Conservation (phyloP, 345 rosid species). For the Mallotus nudiflorus region DNA sequence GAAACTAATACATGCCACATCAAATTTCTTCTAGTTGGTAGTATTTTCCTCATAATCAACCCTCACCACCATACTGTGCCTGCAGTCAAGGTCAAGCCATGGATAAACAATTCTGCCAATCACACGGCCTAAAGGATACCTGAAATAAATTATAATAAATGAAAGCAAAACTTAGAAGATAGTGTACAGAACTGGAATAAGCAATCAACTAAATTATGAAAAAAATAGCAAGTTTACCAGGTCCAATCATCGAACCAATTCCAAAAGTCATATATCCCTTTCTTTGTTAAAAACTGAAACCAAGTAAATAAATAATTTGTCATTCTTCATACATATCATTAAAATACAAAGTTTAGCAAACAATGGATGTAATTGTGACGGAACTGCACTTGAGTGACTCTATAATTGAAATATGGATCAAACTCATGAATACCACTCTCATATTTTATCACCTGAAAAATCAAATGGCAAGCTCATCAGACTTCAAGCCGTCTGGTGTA, state of each 20-base stretch:
- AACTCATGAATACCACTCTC: constrained; percentile 98
- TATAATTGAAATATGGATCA: constrained; percentile 94
- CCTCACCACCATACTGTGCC: constrained; percentile 94
- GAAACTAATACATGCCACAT: neutral
- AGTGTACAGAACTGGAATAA: neutral
- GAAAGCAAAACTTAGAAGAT: neutral
- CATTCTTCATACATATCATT: neutral
- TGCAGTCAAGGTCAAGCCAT: constrained; percentile 92
- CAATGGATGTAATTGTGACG: neutral
- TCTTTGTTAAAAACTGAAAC: constrained; percentile 85
- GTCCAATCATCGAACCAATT: constrained; percentile 89
- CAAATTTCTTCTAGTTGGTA: neutral
- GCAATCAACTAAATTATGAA: neutral
- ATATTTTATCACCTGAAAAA: constrained; percentile 87
- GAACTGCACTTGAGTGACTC: constrained; percentile 87
- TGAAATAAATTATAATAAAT: constrained; percentile 21
- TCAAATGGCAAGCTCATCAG: constrained; percentile 8
- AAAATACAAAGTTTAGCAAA: neutral
- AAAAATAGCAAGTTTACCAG: constrained; percentile 55
- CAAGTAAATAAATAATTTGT: constrained; percentile 25
- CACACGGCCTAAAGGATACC: constrained; percentile 96
- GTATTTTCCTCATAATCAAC: neutral
- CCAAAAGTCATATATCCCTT: constrained; percentile 75
- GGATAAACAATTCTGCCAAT: constrained; percentile 99
- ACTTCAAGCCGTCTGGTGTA: no score